These are phyloP conservation scores for Saccharum officinarum DNA, from an alignment of 176 grass and related monocot species.

Conservation along the genomic window DNA sequence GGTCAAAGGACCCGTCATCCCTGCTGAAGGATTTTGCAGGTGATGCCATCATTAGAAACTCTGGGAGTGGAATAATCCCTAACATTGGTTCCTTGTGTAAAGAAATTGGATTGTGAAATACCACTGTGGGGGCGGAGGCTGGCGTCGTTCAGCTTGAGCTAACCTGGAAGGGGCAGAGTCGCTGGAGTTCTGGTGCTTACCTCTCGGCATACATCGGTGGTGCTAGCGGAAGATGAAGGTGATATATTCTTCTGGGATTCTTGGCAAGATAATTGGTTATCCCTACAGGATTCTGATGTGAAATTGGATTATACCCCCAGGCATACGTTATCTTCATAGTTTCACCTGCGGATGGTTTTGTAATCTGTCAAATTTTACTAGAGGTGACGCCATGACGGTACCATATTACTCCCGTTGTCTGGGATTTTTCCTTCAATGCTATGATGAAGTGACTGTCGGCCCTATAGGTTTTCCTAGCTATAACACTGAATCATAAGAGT, in stretches of 20 bases:
- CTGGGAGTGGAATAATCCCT: conserved; percentile 63
- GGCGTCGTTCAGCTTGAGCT: neutral
- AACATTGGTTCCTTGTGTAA: conserved; percentile 59
- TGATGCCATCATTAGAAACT: conserved; percentile 61
- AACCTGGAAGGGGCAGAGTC: neutral
- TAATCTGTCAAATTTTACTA: neutral
- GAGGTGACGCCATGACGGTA: neutral
- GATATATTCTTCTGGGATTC: neutral
- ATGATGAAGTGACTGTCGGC: no score
- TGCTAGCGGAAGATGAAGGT: neutral
- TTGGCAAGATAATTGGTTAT: conserved; percentile 1
- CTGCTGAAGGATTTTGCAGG: conserved; percentile 75
- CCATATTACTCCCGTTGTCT: neutral
- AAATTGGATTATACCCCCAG: neutral
- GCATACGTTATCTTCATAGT: neutral
- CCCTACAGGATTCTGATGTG: neutral
- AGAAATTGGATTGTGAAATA: conserved; percentile 63
- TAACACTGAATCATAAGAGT: neutral
- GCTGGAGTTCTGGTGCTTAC: conserved; percentile 20
- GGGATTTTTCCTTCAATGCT: neutral
- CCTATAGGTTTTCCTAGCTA: neutral
- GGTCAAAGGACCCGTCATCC: conserved; percentile 67
- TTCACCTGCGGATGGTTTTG: conserved; percentile 9
- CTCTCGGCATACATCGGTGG: neutral
- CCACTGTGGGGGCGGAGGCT: neutral